Percentiles rank a stretch among this genome's conserved stretches.
These are phyloP conservation scores for Vicia faba DNA, from an alignment of 306 rosid genomes.

Conservation along the genomic window DNA sequence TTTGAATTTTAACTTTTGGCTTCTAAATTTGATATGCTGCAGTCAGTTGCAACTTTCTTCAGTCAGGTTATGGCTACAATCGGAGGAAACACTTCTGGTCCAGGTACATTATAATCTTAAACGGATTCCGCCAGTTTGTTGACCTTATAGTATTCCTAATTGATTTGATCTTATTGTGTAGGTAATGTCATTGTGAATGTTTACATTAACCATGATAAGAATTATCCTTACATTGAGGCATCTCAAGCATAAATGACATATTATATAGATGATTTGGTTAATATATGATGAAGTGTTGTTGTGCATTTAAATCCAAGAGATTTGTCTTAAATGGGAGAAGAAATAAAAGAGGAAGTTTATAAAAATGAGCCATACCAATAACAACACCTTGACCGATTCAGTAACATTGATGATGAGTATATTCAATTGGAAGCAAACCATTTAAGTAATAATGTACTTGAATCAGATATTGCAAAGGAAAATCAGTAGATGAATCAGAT, in stretches of 20 bases:
- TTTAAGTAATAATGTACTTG: too few relatives aligned
- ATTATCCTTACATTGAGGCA: too few relatives aligned
- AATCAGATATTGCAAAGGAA: too few relatives aligned
- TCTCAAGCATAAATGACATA: too few relatives aligned
- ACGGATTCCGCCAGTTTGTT: background rate
- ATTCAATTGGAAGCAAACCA: background rate
- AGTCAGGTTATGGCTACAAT: too few relatives aligned
- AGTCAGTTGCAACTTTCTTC: conserved; percentile 97
- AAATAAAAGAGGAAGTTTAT: background rate
- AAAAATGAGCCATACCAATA: conserved; percentile 2
- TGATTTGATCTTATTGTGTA: conserved; percentile 36
- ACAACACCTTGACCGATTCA: background rate
- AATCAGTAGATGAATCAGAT: too few relatives aligned
- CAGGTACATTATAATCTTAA: conserved; percentile 54
- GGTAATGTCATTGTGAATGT: conserved; percentile 99
- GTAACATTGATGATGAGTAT: background rate
- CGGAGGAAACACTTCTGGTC: conserved; percentile 99
- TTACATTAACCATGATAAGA: conserved; percentile 96
- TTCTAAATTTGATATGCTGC: conserved; percentile 44
- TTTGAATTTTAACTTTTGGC: background rate
- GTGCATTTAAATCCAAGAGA: background rate
- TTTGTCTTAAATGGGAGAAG: background rate
- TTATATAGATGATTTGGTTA: too few relatives aligned
- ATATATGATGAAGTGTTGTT: too few relatives aligned
- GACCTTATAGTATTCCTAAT: background rate